Evolutionary conservation across 768 basidiomycete genomes (phyloP).

Genomic region (Agrocybe chaxingu): DNA sequence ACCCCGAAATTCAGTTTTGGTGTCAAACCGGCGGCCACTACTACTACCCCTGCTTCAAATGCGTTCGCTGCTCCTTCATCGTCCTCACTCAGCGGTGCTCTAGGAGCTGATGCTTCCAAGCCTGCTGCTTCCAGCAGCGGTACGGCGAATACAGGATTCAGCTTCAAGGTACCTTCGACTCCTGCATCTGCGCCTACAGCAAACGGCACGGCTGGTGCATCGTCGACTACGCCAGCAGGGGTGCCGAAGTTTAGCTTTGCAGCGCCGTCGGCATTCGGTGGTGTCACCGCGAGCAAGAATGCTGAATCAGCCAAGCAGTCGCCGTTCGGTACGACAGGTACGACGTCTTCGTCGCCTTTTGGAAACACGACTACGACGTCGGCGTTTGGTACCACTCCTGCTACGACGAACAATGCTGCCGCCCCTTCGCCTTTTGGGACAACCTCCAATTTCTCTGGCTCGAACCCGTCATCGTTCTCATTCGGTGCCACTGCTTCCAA

Average conservation of each 20-base stretch:
- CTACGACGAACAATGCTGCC: slow-evolving; percentile 22
- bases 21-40: not conserved
- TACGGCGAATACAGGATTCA: slow-evolving; percentile 7
- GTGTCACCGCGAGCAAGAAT: too few species aligned
- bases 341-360: not conserved
- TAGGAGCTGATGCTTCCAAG: slow-evolving; percentile 7
- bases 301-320: too few species aligned
- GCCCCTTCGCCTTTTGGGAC: slow-evolving; percentile 16
- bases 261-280: too few species aligned
- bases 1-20: too few species aligned
- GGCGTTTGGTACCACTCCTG: slow-evolving; percentile 5
- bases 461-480: slow-evolving; percentile 11
- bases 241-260: too few species aligned
- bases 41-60: not conserved
- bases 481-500: slow-evolving; percentile 19
- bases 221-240: too few species aligned
- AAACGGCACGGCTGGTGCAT: too few species aligned
- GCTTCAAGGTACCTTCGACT: slow-evolving; percentile 16
- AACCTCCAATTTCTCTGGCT: slow-evolving; percentile 12
- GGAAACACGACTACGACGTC: slow-evolving; percentile 2
- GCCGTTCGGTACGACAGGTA: too few species aligned
- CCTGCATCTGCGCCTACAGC: slow-evolving; percentile 10
- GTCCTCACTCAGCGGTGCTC: slow-evolving; percentile 16
- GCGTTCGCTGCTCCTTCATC: not conserved
- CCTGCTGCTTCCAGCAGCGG: not conserved